Evolutionary conservation across 352 stramenopile species (phyloP).

Genomic region (Paralagenidium karlingii): DNA sequence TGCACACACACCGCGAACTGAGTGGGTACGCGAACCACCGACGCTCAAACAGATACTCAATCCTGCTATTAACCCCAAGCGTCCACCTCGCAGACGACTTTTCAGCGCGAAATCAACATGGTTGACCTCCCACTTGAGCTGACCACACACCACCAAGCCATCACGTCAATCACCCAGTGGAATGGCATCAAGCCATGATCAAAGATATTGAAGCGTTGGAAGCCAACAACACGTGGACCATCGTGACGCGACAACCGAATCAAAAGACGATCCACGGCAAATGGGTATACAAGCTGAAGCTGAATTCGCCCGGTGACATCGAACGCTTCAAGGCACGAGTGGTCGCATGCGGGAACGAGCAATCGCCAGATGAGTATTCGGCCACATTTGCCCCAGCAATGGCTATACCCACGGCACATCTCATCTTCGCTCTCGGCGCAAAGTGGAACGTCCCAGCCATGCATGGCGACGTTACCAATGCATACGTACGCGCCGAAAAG

Average conservation of each 20-base stretch:
- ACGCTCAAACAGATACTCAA: too few species aligned
- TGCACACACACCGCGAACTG: too few species aligned
- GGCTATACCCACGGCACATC: background rate
- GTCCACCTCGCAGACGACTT: too few species aligned
- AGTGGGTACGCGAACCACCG: too few species aligned
- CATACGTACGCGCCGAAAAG: slow-evolving; percentile 1
- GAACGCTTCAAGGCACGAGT: slow-evolving; percentile 3
- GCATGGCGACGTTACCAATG: slow-evolving; percentile 1
- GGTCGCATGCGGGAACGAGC: background rate
- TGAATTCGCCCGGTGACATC: background rate
- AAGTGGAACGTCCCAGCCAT: background rate
- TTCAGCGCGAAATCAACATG: too few species aligned
- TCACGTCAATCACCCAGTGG: background rate
- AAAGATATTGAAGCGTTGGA: background rate
- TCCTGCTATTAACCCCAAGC: too few species aligned
- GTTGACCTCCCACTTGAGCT: too few species aligned
- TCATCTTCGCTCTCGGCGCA: background rate
- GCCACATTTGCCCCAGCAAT: slow-evolving; percentile 1
- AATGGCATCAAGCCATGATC: background rate
- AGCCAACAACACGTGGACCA: background rate
- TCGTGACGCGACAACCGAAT: too few species aligned
- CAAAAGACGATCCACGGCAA: too few species aligned
- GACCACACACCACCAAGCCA: too few species aligned
- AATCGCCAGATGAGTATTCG: background rate
- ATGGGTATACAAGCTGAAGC: slow-evolving; percentile 4